Evolutionary conservation across 2,329 filamentous ascomycete genomes (phyloP), one percentile per base, ranked within the genome.

Genomic region (Colletotrichum gloeosporioides): DNA sequence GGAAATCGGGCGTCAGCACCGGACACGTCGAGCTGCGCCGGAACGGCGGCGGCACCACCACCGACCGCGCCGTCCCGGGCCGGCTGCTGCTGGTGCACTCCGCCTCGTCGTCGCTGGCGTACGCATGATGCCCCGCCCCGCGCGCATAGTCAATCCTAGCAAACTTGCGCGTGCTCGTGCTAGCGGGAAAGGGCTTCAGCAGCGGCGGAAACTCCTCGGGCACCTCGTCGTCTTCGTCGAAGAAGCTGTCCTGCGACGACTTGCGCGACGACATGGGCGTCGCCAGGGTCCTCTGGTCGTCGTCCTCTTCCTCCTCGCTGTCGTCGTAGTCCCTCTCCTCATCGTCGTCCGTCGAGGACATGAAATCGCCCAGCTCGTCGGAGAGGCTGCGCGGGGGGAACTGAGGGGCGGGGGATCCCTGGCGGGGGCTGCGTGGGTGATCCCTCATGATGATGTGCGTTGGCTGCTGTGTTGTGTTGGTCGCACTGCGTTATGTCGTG

Each of bases 351-450:
- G 66, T 76, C 9, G 73, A 76, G 44, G 61, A 76, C 29, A 67
- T 59, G 44, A 76, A 73, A 44, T 65, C 73, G 18, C 73, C 73
- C 69, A 76, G 70, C 70, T 76, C 73, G 12, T 76, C 73, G 4
- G 69, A 76, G 13, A 76, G 64, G 12, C 55, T 66, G 27, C 73
- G 63, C 44, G 70, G 31, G 31, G 31, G 73, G 25, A 44, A 10
- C 25, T 59, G 68, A 22, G 61, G 57, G 16, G 18, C 32, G 69
- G 70, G 73, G 63, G 73, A 76, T 29, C 44, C 69, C 25, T 73
- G 57, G 39, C 69, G 73, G 55, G 69, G 64, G 32, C 63, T 63
- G 34, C 69, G 22, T 53, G 70, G 73, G 64, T 73, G 64, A 64
- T 73, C 44, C 70, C 73, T 76, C 70, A 73, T 73, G 36, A 36